A percentile compares a stretch with the other conserved stretches of the same genome.
phyloP scores from a whole-genome alignment of 129 eudicot genomes.

The Smallanthus sonchifolius region DNA sequence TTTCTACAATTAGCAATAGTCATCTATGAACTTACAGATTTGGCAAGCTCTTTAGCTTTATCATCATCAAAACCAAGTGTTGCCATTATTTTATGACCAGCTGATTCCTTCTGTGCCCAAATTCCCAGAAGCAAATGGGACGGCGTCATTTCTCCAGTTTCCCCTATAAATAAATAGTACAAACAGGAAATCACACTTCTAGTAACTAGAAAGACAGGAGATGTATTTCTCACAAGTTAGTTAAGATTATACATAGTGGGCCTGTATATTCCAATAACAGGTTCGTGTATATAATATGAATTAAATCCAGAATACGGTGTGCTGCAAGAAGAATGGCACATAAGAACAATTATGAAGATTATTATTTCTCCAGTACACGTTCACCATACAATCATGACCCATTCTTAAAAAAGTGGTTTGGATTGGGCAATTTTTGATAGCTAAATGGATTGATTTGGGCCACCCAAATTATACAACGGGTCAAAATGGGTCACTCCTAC shows the following conservation, averaged over 20 bases:
- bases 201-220: neutral
- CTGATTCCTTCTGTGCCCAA: conserved; percentile 72
- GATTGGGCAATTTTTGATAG: too few species aligned
- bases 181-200: neutral
- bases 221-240: neutral
- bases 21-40: conserved; percentile 49
- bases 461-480: too few species aligned
- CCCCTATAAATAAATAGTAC: conserved; percentile 45
- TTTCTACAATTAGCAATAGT: neutral
- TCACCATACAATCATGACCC: too few species aligned
- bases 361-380: neutral
- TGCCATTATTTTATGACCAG: conserved; percentile 67
- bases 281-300: neutral
- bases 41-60: conserved; percentile 74
- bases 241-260: neutral
- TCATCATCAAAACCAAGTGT: conserved; percentile 70
- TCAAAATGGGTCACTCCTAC: too few species aligned
- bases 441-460: too few species aligned
- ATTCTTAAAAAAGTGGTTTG: too few species aligned
- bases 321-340: neutral
- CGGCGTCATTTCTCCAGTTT: conserved; percentile 76
- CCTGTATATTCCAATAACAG: neutral
- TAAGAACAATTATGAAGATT: neutral
- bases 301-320: neutral
- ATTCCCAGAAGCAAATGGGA: conserved; percentile 70